Conservation (phyloP, 202 grass and related monocot species). For the Eragrostis tef region DNA sequence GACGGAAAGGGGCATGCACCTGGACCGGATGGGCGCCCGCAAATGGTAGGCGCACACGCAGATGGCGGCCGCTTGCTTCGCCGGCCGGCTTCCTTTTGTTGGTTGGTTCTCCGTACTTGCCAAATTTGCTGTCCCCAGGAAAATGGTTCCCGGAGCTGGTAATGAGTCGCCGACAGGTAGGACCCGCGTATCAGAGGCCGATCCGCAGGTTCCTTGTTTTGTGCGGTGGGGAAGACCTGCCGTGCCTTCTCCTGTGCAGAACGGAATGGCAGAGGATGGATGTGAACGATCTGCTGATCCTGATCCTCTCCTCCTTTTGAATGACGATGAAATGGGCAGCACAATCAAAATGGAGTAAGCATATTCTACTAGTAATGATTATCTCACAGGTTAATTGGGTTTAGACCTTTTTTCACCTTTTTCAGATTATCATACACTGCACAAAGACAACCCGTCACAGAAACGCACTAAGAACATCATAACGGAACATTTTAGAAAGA, state of each 20-base stretch:
- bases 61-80: conserved; percentile 8
- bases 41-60: conserved; percentile 37
- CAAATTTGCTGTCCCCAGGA: neutral
- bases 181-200: neutral
- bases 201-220: neutral
- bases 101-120: conserved; percentile 23
- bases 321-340: too few relatives aligned
- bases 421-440: neutral
- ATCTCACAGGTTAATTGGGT: neutral
- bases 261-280: neutral
- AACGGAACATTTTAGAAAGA: neutral
- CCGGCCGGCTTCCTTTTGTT: conserved; percentile 15
- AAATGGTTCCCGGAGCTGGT: neutral
- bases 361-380: too few relatives aligned
- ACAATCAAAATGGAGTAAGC: neutral
- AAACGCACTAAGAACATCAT: neutral
- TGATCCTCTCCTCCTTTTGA: too few relatives aligned
- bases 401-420: neutral
- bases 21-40: conserved; percentile 15
- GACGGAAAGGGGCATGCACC: conserved; percentile 58
- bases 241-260: neutral
- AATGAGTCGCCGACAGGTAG: neutral
- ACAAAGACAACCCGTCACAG: neutral
- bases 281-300: too few relatives aligned
- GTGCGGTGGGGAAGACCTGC: neutral